A percentile compares a stretch with the other conserved stretches of the same genome.
Evolutionary conservation across 1,284 basidiomycete species (phyloP).

Genomic region (Cryptococcus floricola): DNA sequence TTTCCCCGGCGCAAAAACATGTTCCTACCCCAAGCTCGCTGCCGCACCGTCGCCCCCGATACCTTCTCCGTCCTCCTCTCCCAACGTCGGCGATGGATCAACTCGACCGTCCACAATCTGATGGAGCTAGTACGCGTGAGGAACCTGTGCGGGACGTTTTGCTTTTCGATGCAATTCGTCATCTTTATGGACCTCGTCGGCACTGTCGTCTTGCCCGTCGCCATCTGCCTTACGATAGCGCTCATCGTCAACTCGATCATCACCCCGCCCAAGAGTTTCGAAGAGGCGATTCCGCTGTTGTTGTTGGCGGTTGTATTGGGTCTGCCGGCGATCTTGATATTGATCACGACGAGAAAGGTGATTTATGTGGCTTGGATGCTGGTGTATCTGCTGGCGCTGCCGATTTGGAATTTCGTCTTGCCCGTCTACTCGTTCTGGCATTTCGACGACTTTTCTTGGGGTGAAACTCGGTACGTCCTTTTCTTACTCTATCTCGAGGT

Average conservation of each 20-base stretch:
- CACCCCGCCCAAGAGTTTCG: slow-evolving; percentile 75
- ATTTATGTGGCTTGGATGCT: slow-evolving; percentile 98
- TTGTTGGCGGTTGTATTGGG: slow-evolving; percentile 87
- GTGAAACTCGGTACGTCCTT: slow-evolving; percentile 73
- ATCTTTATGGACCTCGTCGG: slow-evolving; percentile 98
- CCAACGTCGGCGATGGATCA: slow-evolving; percentile 98
- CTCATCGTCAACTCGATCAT: slow-evolving; percentile 79
- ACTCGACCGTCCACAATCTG: slow-evolving; percentile 97
- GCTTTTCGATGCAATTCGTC: slow-evolving; percentile 97
- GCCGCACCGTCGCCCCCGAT: slow-evolving; percentile 93
- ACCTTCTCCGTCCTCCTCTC: slow-evolving; percentile 90
- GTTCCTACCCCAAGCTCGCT: slow-evolving; percentile 94
- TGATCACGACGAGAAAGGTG: slow-evolving; percentile 89
- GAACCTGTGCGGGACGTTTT: slow-evolving; percentile 92
- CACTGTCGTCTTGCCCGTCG: slow-evolving; percentile 90
- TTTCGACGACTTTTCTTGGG: slow-evolving; percentile 96
- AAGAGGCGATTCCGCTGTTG: slow-evolving; percentile 90
- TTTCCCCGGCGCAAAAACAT: slow-evolving; percentile 99
- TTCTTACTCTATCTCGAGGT: slow-evolving; percentile 29
- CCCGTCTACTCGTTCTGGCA: slow-evolving; percentile 98
- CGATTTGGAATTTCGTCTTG: slow-evolving; percentile 91
- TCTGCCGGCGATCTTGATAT: slow-evolving; percentile 85
- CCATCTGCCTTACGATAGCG: slow-evolving; percentile 85
- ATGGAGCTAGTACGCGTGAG: slow-evolving; percentile 98
- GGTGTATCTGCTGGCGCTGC: slow-evolving; percentile 85